These are phyloP conservation scores for Apiospora pterosperma DNA, from an alignment of 2,329 filamentous ascomycete genomes.

Conservation along the genomic window DNA sequence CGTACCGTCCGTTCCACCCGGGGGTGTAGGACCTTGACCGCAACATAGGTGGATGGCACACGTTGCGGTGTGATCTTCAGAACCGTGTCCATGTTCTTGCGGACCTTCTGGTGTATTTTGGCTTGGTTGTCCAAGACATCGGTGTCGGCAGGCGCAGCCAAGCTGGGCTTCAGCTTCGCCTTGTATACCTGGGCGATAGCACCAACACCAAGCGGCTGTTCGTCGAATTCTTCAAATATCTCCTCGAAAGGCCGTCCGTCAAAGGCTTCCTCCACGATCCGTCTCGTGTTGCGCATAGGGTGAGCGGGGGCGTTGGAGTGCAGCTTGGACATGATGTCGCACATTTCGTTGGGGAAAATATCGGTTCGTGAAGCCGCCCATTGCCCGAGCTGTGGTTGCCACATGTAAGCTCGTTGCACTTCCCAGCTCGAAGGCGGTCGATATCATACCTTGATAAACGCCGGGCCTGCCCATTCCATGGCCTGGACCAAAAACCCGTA, in stretches of 20 bases:
- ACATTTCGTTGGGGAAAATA: constrained; percentile 93
- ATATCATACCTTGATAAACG: constrained; percentile 82
- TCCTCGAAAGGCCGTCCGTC: constrained; percentile 76
- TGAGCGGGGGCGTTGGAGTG: constrained; percentile 95
- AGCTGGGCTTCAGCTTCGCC: constrained; percentile 79
- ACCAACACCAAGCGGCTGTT: constrained; percentile 84
- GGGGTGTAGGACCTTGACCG: constrained; percentile 93
- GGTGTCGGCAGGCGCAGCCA: constrained; percentile 62
- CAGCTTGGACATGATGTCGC: constrained; percentile 86
- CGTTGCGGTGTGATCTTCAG: constrained; percentile 82
- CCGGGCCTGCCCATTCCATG: constrained; percentile 92
- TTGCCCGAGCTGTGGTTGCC: constrained; percentile 71
- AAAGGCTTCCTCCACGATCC: constrained; percentile 79
- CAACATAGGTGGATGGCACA: constrained; percentile 88
- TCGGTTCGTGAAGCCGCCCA: constrained; percentile 96
- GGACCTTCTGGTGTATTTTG: constrained; percentile 65
- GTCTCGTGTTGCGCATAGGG: constrained; percentile 74
- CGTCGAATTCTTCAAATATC: constrained; percentile 95
- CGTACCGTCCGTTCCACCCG: constrained; percentile 84
- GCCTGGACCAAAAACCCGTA: constrained; percentile 80
- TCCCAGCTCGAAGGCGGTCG: background rate
- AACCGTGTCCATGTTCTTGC: constrained; percentile 78
- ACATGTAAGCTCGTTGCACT: constrained; percentile 13
- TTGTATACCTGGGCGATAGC: constrained; percentile 98
- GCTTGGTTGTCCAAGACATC: constrained; percentile 49